Base-by-base conservation (phyloP, 2,329 filamentous ascomycete species). In the Epichloe hybrida region DNA sequence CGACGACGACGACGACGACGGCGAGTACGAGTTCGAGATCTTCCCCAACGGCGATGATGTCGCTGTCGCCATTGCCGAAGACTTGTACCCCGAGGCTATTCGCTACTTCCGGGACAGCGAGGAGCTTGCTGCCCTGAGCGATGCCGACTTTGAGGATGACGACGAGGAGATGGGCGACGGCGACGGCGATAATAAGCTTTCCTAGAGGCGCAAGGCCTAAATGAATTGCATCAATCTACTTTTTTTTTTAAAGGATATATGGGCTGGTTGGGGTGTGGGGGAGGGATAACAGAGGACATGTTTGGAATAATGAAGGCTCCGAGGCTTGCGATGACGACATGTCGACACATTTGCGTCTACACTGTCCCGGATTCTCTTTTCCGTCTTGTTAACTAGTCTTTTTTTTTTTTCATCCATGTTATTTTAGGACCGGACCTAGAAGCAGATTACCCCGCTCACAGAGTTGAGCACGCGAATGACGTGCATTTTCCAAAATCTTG, bases 21-120 rank as follows among this genome's bases (percentile, higher is more conserved):
- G 83, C 55, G 77, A 84, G 57, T 77, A 83, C 54, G 80, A 83
- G 50, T 76, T 84, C 46, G 91, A 96, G 68, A 84, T 95, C 59
- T 95, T 93, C 74, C 84, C 86, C n/a, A 81, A 81, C 42, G 91
- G 87, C 21, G 88, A 94, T 58, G 85, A 90, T 55, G 68, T 97
- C 46, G 90, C 89, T 38, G 76, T 88, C 55, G 76, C 81, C 54
- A 74, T 97, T 58, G 81, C 85, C 8, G 90, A 97, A 64, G 91
- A 97, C 59, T 72, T 97, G 49, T 96, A 85, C 83, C 86, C 88
- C 46, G 81, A 82, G 55, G 91, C 90, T 52, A 83, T 95, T 66
- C 88, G 86, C 67, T 94, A 93, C 71, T 97, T 93, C 71, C 86
- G 50, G 38, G 53, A 57, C 48, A 86, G 87, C 44, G 81, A 84